These are phyloP conservation scores for Trichomonas gallinae DNA, from an alignment of 208 protist genomes.

Conservation along the genomic window DNA sequence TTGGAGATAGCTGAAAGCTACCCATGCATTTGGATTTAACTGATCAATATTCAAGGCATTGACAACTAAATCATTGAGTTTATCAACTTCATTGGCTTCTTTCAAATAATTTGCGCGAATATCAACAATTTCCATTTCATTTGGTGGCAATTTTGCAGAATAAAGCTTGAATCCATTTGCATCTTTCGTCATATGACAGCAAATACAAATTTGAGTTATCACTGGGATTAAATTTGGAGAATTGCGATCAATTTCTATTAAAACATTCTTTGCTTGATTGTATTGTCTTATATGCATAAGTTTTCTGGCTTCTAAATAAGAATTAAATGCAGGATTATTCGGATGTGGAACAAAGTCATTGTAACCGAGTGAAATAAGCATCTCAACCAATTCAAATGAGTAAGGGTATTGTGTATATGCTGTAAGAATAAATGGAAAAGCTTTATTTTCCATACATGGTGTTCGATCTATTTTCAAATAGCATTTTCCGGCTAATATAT, in stretches of 20 bases:
- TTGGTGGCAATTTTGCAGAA: not conserved
- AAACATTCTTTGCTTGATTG: not conserved
- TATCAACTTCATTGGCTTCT: not conserved
- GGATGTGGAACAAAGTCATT: not conserved
- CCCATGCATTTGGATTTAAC: not conserved
- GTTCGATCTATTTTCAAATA: not conserved
- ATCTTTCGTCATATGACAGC: not conserved
- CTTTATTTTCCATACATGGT: not conserved
- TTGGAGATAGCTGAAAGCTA: not conserved
- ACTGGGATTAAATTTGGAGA: not conserved
- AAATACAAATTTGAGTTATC: not conserved
- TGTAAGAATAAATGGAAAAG: not conserved
- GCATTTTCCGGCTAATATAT: not conserved
- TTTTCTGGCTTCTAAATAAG: not conserved
- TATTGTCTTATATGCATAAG: not conserved
- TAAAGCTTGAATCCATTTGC: not conserved
- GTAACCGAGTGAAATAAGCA: not conserved
- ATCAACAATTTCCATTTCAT: not conserved
- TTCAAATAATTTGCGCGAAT: not conserved
- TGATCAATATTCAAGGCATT: not conserved
- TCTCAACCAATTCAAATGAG: not conserved
- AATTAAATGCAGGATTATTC: not conserved
- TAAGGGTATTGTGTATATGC: not conserved
- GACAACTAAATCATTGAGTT: not conserved
- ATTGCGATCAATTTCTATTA: not conserved